A percentile compares a stretch with the other conserved stretches of the same genome.
These are phyloP conservation scores for Dryas drummondii DNA, from an alignment of 306 rosid genomes.

Conservation along the genomic window DNA sequence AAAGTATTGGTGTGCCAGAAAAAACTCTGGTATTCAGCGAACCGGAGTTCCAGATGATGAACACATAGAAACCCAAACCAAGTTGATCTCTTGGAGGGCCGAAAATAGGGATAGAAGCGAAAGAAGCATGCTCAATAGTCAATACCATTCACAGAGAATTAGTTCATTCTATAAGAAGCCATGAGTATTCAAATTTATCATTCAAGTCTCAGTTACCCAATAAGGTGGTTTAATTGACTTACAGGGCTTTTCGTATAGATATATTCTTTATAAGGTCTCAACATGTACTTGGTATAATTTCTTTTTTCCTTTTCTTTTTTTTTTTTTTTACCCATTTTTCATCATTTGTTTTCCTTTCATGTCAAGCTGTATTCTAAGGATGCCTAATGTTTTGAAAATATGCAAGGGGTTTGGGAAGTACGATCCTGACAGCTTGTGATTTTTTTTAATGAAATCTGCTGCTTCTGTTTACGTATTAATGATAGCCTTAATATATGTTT, in stretches of 20 bases:
- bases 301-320: conserved; percentile 16
- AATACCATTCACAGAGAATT: conserved; percentile 50
- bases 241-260: conserved; percentile 48
- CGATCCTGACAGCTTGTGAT: neutral
- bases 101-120: conserved; percentile 24
- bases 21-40: conserved; percentile 78
- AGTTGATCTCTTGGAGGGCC: conserved; percentile 28
- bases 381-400: neutral
- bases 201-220: conserved; percentile 51
- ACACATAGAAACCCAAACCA: conserved; percentile 24
- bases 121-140: conserved; percentile 51
- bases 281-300: conserved; percentile 37
- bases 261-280: conserved; percentile 55
- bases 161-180: conserved; percentile 36
- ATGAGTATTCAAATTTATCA: conserved; percentile 36
- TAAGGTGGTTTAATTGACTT: conserved; percentile 60
- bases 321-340: neutral
- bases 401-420: neutral
- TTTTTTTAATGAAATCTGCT: neutral
- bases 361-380: neutral
- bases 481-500: neutral
- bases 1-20: conserved; percentile 90
- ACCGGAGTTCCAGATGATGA: conserved; percentile 50
- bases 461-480: neutral
- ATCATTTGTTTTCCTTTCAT: neutral